Percentiles rank a stretch among this genome's conserved stretches.
These are phyloP conservation scores for Kwoniella newhampshirensis DNA, from an alignment of 768 basidiomycete species.

Conservation along the genomic window DNA sequence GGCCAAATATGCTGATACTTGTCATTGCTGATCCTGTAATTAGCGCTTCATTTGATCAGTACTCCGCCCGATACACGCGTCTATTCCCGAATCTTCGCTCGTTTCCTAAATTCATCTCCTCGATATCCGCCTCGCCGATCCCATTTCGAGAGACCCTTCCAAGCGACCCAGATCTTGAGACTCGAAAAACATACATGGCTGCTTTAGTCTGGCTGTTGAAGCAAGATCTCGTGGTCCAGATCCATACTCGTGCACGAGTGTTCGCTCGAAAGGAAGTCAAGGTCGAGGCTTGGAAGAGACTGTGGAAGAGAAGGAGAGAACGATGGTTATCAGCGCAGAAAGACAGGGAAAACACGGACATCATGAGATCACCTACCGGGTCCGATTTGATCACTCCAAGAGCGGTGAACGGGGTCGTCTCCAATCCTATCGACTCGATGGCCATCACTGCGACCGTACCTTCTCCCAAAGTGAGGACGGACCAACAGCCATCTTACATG, in stretches of 20 bases:
- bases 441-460: slow-evolving; percentile 15
- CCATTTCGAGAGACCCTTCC: slow-evolving; percentile 77
- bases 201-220: slow-evolving; percentile 90
- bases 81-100: slow-evolving; percentile 30
- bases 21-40: not conserved
- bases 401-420: slow-evolving; percentile 11
- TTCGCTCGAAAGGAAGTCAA: slow-evolving; percentile 77
- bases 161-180: slow-evolving; percentile 22
- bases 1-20: not conserved
- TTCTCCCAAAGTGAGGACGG: slow-evolving; percentile 1
- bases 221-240: slow-evolving; percentile 75
- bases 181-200: slow-evolving; percentile 68
- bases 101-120: slow-evolving; percentile 65
- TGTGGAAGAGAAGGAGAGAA: slow-evolving; percentile 41
- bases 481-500: slow-evolving; percentile 20
- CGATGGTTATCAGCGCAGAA: slow-evolving; percentile 35
- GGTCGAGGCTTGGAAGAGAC: slow-evolving; percentile 58
- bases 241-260: slow-evolving; percentile 81
- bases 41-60: slow-evolving; percentile 59
- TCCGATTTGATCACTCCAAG: slow-evolving; percentile 27
- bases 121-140: slow-evolving; percentile 65
- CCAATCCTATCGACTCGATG: slow-evolving; percentile 20
- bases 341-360: not conserved
- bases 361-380: slow-evolving; percentile 10
- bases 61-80: slow-evolving; percentile 17